These are phyloP conservation scores for Carpinus fangiana DNA, from an alignment of 306 rosid genomes.

Conservation along the genomic window DNA sequence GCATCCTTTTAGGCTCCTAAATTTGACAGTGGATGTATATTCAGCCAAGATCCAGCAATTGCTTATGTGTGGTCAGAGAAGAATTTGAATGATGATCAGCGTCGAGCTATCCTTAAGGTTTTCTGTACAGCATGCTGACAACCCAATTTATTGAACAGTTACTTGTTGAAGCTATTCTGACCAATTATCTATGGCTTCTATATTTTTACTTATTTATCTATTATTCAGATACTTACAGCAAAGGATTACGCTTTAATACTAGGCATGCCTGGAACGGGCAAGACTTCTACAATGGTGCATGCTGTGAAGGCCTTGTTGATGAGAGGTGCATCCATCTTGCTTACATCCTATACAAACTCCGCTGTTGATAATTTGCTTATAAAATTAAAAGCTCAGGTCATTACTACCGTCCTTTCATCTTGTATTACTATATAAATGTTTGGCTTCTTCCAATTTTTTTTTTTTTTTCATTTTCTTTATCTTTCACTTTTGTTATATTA, in stretches of 20 bases:
- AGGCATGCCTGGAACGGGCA: conserved; percentile 99
- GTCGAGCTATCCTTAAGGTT: conserved; percentile 91
- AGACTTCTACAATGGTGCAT: conserved; percentile 96
- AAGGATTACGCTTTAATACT: conserved; percentile 90
- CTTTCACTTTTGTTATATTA: neutral
- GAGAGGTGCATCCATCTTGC: conserved; percentile 89
- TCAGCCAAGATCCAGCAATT: conserved; percentile 95
- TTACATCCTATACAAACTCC: conserved; percentile 89
- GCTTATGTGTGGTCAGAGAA: conserved; percentile 77
- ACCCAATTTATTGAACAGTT: conserved; percentile 10
- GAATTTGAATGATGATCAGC: conserved; percentile 84
- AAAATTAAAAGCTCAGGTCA: conserved; percentile 85
- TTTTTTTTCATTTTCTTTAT: neutral
- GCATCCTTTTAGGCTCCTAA: conserved; percentile 72
- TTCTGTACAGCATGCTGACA: conserved; percentile 20
- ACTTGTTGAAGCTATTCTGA: neutral
- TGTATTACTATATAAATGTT: neutral
- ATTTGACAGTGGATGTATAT: conserved; percentile 76
- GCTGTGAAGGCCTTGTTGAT: conserved; percentile 92
- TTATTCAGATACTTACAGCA: conserved; percentile 78
- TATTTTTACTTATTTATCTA: conserved; percentile 1
- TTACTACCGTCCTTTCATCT: conserved; percentile 11
- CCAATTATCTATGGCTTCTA: conserved; percentile 11
- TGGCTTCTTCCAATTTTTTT: neutral
- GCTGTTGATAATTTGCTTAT: conserved; percentile 95